Evolutionary conservation across 2,329 filamentous ascomycete genomes (phyloP).

Genomic region (Phaeophleospora eucalypticola): DNA sequence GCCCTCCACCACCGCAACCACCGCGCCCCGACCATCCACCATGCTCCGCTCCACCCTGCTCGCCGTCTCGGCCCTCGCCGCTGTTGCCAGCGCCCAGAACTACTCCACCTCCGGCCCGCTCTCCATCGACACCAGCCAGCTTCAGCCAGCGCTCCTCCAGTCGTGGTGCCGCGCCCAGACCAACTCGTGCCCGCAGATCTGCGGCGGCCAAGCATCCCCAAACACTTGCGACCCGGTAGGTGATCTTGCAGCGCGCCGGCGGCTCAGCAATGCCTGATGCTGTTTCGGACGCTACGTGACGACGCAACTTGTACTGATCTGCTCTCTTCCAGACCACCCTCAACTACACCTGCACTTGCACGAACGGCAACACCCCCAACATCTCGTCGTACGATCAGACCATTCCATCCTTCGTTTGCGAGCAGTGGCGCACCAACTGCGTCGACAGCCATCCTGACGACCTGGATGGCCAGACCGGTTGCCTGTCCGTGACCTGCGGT

Average conservation of each 20-base stretch:
- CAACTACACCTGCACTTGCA: slow-evolving; percentile 55
- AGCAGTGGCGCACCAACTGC: slow-evolving; percentile 46
- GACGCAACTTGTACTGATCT: no score
- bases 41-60: slow-evolving; percentile 49
- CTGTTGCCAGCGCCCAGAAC: slow-evolving; percentile 43
- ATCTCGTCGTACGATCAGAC: slow-evolving; percentile 54
- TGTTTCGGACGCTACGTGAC: no score
- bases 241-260: no score
- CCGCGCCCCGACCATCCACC: slow-evolving; percentile 25
- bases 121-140: slow-evolving; percentile 40
- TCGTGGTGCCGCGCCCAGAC: slow-evolving; percentile 57
- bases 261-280: no score
- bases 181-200: slow-evolving; percentile 59
- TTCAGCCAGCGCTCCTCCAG: slow-evolving; percentile 37
- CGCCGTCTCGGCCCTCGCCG: slow-evolving; percentile 45
- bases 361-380: slow-evolving; percentile 52
- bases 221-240: slow-evolving; percentile 59
- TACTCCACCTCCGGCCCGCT: slow-evolving; percentile 35
- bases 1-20: slow-evolving; percentile 21
- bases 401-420: slow-evolving; percentile 59
- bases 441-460: slow-evolving; percentile 38
- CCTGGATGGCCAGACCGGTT: slow-evolving; percentile 38
- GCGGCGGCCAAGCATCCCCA: slow-evolving; percentile 44
- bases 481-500: slow-evolving; percentile 52
- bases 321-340: slow-evolving; percentile 39